A percentile compares a stretch with the other conserved stretches of the same genome.
Evolutionary conservation across 1,284 basidiomycete species (phyloP).

Genomic region (Trichosporon faecale): DNA sequence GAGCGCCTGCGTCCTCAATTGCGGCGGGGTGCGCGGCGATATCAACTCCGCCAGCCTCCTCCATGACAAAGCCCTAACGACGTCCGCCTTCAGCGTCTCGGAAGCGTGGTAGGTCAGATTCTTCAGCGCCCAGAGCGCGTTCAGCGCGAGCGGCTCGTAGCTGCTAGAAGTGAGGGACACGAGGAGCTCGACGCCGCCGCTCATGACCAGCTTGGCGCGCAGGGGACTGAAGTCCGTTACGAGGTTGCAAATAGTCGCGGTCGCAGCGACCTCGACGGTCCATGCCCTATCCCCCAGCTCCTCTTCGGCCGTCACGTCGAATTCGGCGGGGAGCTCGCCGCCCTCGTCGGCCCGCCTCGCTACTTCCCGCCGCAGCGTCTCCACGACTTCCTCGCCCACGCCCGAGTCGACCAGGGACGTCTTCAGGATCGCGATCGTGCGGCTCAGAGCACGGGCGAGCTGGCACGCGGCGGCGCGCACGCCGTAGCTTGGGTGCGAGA

Average conservation of each 20-base stretch:
- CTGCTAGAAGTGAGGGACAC: constrained; percentile 59
- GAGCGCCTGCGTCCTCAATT: constrained; percentile 41
- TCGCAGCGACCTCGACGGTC: constrained; percentile 68
- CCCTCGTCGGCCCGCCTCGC: constrained; percentile 12
- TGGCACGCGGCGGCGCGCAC: constrained; percentile 82
- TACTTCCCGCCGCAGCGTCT: constrained; percentile 55
- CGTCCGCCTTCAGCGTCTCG: constrained; percentile 60
- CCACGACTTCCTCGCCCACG: constrained; percentile 66
- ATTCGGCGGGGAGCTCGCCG: constrained; percentile 17
- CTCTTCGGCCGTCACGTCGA: constrained; percentile 24
- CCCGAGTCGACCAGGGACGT: constrained; percentile 80
- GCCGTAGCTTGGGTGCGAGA: constrained; percentile 64
- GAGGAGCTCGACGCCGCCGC: constrained; percentile 64
- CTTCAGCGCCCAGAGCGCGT: constrained; percentile 75
- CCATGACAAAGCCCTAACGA: constrained; percentile 68
- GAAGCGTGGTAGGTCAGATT: constrained; percentile 67
- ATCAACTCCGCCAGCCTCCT: constrained; percentile 26
- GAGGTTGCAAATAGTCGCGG: constrained; percentile 76
- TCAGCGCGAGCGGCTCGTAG: constrained; percentile 62
- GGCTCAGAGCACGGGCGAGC: constrained; percentile 71
- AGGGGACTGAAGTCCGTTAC: constrained; percentile 82
- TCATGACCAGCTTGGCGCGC: constrained; percentile 61
- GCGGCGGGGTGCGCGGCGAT: constrained; percentile 26
- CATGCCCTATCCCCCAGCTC: constrained; percentile 59
- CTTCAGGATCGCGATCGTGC: constrained; percentile 70